phyloP scores from a whole-genome alignment of 805 yeast genomes.

The Jamesozyma jinghongensis region DNA sequence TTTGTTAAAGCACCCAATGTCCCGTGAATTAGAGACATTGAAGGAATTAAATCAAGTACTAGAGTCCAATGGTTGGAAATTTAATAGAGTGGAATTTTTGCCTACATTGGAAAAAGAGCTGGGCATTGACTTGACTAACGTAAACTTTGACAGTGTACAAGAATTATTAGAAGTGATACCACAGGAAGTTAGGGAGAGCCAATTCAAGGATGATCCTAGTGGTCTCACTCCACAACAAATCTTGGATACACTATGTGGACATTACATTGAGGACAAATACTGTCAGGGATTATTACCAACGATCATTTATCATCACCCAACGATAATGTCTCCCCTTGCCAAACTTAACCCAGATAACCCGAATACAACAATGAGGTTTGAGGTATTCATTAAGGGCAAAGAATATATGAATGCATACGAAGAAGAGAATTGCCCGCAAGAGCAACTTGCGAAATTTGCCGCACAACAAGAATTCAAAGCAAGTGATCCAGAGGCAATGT shows the following conservation, averaged over 20 bases:
- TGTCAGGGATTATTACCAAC: conserved; percentile 49
- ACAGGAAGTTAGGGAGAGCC: not conserved
- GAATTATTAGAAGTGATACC: conserved; percentile 10
- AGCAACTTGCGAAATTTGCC: conserved; percentile 55
- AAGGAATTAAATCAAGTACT: conserved; percentile 8
- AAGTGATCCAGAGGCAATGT: conserved; percentile 51
- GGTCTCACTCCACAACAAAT: conserved; percentile 44
- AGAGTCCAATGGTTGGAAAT: conserved; percentile 16
- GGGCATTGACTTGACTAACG: conserved; percentile 10
- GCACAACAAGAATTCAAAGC: conserved; percentile 38
- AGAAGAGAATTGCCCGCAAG: conserved; percentile 83
- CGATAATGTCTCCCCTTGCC: conserved; percentile 77
- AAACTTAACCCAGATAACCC: conserved; percentile 43
- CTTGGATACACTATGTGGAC: conserved; percentile 53
- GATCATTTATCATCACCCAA: conserved; percentile 75
- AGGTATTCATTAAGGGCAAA: conserved; percentile 66
- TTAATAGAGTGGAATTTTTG: conserved; percentile 27
- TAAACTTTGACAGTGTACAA: conserved; percentile 30
- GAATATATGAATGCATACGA: conserved; percentile 93
- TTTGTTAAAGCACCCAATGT: conserved; percentile 12
- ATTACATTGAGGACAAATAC: conserved; percentile 52
- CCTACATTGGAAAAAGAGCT: conserved; percentile 22
- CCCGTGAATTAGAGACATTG: not conserved
- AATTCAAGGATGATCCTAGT: conserved; percentile 2
- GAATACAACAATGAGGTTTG: conserved; percentile 60